Evolutionary conservation across 257 asterid genomes (phyloP).

Genomic region (Penstemon newberryi): DNA sequence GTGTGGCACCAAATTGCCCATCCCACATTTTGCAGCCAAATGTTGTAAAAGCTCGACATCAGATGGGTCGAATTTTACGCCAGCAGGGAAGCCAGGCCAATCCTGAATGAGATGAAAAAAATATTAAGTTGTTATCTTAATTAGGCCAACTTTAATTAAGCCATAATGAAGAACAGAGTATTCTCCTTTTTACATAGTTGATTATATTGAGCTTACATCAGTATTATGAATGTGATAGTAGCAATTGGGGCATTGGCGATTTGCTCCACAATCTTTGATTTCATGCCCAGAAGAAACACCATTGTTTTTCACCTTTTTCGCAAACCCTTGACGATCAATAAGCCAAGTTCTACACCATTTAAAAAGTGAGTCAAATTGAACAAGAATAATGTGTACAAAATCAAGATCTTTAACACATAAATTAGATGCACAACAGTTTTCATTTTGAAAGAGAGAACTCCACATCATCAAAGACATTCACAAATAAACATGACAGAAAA

Average conservation of each 20-base stretch:
- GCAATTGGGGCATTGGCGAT: conserved; percentile 70
- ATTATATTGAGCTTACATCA: conserved; percentile 54
- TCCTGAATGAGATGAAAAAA: conserved; percentile 43
- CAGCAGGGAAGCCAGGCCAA: conserved; percentile 87
- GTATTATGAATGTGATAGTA: conserved; percentile 50
- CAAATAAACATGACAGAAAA: not conserved
- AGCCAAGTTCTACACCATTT: conserved; percentile 70
- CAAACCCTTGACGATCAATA: conserved; percentile 64
- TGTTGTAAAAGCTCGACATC: conserved; percentile 77
- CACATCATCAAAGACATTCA: not conserved
- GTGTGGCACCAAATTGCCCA: conserved; percentile 52
- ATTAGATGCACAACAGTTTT: not conserved
- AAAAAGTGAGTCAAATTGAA: not conserved
- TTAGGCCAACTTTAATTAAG: not conserved
- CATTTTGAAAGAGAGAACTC: not conserved
- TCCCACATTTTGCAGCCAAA: conserved; percentile 77
- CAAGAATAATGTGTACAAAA: not conserved
- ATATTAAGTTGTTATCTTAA: conserved; percentile 9
- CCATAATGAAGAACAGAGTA: not conserved
- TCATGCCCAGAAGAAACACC: conserved; percentile 46
- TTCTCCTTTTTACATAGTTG: not conserved
- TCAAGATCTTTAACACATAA: not conserved
- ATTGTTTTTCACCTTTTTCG: conserved; percentile 74
- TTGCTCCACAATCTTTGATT: conserved; percentile 72
- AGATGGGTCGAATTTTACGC: conserved; percentile 89